Conservation (phyloP, 2,329 filamentous ascomycete species). For the Dactylellina sp. region DNA sequence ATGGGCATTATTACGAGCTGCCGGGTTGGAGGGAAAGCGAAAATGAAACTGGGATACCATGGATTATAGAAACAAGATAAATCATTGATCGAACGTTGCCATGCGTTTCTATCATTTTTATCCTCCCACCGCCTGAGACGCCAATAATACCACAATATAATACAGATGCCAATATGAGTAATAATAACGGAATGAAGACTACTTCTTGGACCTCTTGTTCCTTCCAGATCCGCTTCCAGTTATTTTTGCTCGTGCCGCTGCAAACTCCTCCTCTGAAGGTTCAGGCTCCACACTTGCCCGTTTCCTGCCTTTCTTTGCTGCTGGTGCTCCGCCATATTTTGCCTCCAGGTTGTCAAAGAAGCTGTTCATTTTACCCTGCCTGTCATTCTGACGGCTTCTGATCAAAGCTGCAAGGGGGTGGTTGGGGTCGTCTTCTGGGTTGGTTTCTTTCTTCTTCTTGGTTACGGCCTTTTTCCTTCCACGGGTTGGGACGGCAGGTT, state of each 20-base stretch:
- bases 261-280: constrained; percentile 60
- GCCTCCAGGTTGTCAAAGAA: constrained; percentile 81
- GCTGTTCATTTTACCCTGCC: constrained; percentile 65
- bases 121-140: constrained; percentile 37
- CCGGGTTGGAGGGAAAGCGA: constrained; percentile 67
- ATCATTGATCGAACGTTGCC: constrained; percentile 23
- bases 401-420: constrained; percentile 77
- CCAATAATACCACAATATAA: constrained; percentile 44
- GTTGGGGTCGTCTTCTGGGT: constrained; percentile 66
- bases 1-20: constrained; percentile 74
- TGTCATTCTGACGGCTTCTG: constrained; percentile 74
- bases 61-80: background rate
- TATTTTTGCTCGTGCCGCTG: constrained; percentile 40
- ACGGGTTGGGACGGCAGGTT: constrained; percentile 27
- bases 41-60: constrained; percentile 59
- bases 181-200: constrained; percentile 10
- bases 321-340: constrained; percentile 72
- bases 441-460: constrained; percentile 63
- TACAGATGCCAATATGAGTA: constrained; percentile 13
- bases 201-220: constrained; percentile 46
- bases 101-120: constrained; percentile 25
- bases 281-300: constrained; percentile 70
- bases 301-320: constrained; percentile 66
- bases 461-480: constrained; percentile 43
- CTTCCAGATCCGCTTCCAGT: constrained; percentile 28